Percentiles rank a stretch among this genome's conserved stretches.
Conservation (phyloP, 1,284 basidiomycete species). For the Cystobasidium pallidum region DNA sequence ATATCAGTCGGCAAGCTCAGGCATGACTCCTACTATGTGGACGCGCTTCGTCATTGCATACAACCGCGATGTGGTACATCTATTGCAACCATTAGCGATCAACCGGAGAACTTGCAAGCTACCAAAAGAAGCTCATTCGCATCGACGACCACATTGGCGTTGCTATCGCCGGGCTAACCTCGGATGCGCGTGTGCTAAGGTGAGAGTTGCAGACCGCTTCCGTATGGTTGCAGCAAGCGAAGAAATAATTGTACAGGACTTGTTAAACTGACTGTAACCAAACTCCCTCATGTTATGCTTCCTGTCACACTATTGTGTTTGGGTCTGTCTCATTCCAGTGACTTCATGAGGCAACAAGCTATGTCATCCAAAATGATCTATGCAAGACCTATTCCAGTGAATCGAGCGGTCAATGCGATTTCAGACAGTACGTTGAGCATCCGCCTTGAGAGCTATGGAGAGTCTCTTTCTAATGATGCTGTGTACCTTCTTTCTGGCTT, state of each 20-base stretch:
- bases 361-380: conserved; percentile 94
- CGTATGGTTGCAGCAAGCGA: neutral
- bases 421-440: conserved; percentile 73
- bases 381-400: conserved; percentile 91
- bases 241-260: no score
- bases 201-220: conserved; percentile 55
- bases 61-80: neutral
- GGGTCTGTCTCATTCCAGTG: conserved; percentile 62
- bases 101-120: conserved; percentile 96
- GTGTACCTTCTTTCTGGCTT: conserved; percentile 21
- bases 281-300: neutral
- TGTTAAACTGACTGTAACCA: neutral
- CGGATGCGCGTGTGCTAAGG: conserved; percentile 96
- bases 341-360: conserved; percentile 99
- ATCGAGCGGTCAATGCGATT: conserved; percentile 86
- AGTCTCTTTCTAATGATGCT: neutral
- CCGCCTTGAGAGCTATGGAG: neutral
- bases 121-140: conserved; percentile 99
- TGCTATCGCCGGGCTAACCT: conserved; percentile 96
- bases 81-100: conserved; percentile 69
- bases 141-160: conserved; percentile 99
- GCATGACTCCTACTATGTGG: neutral
- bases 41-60: conserved; percentile 25
- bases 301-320: neutral
- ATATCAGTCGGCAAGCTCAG: no score